These are phyloP conservation scores for Pelagomonas calceolata DNA, from an alignment of 108 stramenopile genomes.

Conservation along the genomic window DNA sequence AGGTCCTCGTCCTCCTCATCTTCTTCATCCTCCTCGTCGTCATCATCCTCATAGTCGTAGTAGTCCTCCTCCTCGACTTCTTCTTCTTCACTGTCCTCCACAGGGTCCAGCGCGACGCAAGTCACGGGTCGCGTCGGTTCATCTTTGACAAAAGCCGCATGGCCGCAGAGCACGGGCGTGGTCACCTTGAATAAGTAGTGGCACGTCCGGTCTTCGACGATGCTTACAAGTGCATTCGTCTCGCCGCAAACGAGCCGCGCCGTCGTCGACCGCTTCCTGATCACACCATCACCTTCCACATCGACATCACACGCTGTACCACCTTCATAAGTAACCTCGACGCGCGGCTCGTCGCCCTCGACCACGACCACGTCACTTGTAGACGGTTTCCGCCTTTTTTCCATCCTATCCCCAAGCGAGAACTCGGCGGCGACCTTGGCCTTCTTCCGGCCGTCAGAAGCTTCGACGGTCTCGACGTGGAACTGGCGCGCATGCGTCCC, in stretches of 20 bases:
- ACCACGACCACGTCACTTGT: constrained; percentile 59
- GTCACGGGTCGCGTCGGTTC: background rate
- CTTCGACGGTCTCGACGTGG: constrained; percentile 28
- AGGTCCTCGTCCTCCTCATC: no score
- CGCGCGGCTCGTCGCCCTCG: constrained; percentile 62
- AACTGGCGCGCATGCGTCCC: constrained; percentile 55
- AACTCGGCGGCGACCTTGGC: no score
- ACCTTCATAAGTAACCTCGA: constrained; percentile 40
- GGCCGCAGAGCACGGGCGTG: constrained; percentile 60
- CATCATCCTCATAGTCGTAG: no score
- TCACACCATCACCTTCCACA: constrained; percentile 29
- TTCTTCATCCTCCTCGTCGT: no score
- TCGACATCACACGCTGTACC: constrained; percentile 30
- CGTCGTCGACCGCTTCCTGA: constrained; percentile 39
- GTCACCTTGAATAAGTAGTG: constrained; percentile 65
- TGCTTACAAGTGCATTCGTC: constrained; percentile 33
- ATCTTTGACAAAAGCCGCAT: constrained; percentile 3
- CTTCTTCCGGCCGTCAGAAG: background rate
- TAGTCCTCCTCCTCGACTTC: no score
- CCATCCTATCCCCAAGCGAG: background rate
- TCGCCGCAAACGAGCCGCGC: constrained; percentile 62
- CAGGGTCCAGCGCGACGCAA: no score
- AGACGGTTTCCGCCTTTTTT: no score
- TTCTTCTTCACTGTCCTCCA: no score
- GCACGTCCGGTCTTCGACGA: constrained; percentile 73